Evolutionary conservation across 2,329 filamentous ascomycete species (phyloP).

Genomic region (Sphaerulina vaccinii): DNA sequence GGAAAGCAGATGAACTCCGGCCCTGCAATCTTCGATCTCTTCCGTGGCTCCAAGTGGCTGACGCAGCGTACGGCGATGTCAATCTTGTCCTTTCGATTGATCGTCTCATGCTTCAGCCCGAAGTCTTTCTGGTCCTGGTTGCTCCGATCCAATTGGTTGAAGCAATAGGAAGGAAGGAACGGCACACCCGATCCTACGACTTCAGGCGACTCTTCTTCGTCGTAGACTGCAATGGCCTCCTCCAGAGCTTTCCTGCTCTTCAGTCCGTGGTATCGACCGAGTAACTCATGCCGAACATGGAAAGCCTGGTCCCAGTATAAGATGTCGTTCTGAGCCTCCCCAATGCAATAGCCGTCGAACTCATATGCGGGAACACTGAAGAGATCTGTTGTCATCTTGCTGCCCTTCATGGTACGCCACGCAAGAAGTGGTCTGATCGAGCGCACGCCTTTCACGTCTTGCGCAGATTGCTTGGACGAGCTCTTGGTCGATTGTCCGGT

Average conservation of each 20-base stretch:
- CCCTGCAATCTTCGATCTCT: not conserved
- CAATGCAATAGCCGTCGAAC: constrained; percentile 3
- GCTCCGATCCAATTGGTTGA: not conserved
- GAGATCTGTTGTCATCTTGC: too few species aligned
- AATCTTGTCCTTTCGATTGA: not conserved
- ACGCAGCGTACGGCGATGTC: constrained; percentile 1
- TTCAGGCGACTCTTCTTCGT: not conserved
- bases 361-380: constrained; percentile 4
- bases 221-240: not conserved
- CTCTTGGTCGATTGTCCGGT: too few species aligned
- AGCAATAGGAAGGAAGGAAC: constrained; percentile 10
- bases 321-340: not conserved
- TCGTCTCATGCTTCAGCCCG: not conserved
- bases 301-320: not conserved
- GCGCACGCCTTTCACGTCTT: not conserved
- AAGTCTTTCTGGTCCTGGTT: not conserved
- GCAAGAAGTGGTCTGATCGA: constrained; percentile 1
- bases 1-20: constrained; percentile 2
- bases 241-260: not conserved
- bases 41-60: not conserved
- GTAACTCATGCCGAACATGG: not conserved
- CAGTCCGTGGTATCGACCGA: not conserved
- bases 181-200: constrained; percentile 6
- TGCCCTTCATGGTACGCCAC: not conserved
- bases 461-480: too few species aligned